Base-by-base conservation (phyloP, 1,284 basidiomycete species). In the Butyriboletus regius region DNA sequence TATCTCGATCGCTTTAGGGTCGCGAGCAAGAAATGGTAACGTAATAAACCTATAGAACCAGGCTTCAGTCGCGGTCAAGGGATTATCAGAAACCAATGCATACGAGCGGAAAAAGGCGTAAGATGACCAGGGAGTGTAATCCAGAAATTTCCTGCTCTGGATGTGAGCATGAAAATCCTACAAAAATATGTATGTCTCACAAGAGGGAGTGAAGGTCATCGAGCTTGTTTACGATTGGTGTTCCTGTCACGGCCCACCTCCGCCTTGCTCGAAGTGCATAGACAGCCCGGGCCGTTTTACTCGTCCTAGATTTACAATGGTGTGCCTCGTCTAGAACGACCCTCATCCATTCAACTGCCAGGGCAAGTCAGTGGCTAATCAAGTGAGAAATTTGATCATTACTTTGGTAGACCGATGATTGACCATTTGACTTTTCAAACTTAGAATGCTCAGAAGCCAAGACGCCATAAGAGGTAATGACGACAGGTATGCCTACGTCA, bases 161-260 rank as follows among this genome's bases (percentile, higher is more conserved):
- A 31, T 20, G 50, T 48, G 50, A 53, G 48, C 47, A 37, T 13
- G 15, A 43, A 28, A 28, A 39, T 41, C 35, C 10, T 48, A 48
- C 34, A 33, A 24, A 35, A 24, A 54, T 24, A 9, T 28, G 2
- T 6, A 43, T 18, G 9, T 65, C 83, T 60, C 52, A 89, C 85
- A 96, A 70, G 2, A 96, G 73, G 1, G 90, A 93, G 61, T 88
- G 94, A 7, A 98, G 72, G 62, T 98, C 94, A 55, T 97, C 95
- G 5, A 98, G 75, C 43, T 85, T 82, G 65, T 98, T 98, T 52
- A 98, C 91, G 55, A 98, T 98, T 0, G 95, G 95, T 10, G 95
- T 98, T 29, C 92, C 88, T 5, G 92, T 96, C 13, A 97, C 79
- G 5, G 90, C 90, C 95, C 95, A 98, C 55, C 90, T 77, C 33